phyloP scores from a whole-genome alignment of 148 eudicot species.

The Chenopodium quinoa region DNA sequence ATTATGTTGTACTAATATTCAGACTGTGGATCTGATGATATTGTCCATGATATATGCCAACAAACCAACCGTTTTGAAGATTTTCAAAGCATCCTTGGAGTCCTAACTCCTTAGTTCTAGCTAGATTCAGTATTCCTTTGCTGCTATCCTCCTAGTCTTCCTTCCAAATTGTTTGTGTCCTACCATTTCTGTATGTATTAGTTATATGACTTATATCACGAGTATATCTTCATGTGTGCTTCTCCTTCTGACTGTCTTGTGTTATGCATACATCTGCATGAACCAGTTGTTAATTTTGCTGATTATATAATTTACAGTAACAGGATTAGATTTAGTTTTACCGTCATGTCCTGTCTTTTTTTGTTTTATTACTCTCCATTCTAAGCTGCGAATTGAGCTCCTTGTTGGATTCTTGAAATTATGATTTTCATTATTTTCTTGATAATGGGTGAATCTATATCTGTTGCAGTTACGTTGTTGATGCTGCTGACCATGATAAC shows the following conservation, averaged over 20 bases:
- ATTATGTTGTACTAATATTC: background rate
- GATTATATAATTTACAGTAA: background rate
- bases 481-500: constrained; percentile 95
- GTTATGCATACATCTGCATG: background rate
- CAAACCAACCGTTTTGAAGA: background rate
- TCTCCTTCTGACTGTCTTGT: background rate
- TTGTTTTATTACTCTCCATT: background rate
- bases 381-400: background rate
- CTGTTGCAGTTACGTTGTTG: constrained; percentile 85
- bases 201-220: too few species aligned
- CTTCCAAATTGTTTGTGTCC: background rate
- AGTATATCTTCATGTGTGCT: background rate
- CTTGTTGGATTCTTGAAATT: background rate
- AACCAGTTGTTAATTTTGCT: background rate
- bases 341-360: background rate
- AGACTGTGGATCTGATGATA: background rate
- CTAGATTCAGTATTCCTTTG: background rate
- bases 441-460: background rate
- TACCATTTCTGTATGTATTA: background rate
- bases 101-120: background rate
- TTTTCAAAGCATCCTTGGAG: too few species aligned
- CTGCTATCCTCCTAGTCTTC: background rate
- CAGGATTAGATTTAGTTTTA: background rate
- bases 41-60: background rate
- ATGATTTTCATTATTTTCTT: background rate